Base-by-base conservation (phyloP, 345 rosid genomes). In the Mercurialis annua region DNA sequence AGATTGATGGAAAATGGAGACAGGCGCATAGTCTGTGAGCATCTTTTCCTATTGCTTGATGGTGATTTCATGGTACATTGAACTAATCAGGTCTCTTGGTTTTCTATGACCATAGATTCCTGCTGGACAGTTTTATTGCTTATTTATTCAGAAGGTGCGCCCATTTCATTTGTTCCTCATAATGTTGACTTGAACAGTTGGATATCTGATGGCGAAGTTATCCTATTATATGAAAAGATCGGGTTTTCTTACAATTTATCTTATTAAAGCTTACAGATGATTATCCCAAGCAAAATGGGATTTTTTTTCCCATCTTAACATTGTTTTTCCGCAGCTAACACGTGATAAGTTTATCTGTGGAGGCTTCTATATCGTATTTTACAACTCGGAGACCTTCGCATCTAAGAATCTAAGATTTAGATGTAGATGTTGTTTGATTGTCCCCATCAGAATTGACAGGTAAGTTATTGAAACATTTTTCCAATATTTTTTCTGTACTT, bases 101-200 rank as follows among this genome's bases (percentile, higher is more conserved):
- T 23, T 52, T 53, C 30, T 63, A 17, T 43, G 16, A n/a, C 38
- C 50, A 66, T 42, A 38, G 62, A 53, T 15, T 66, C 51, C 23
- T 57, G 36, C 34, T 56, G 59, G 63, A 42, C 20, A 11, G 27
- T 33, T 16, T 5, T 15, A 18, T 64, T 64, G 42, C 52, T 36
- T 34, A 23, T 20, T 49, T 15, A 18, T 30, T 53, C 10, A 59
- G 43, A 43, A 47, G 26, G 10, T 50, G 58, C 46, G 16, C 44
- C 43, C 52, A 36, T 36, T 36, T 4, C 40, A 36, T 3, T n/a
- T n/a, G 40, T 11, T n/a, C 16, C 18, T 47, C 58, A n/a, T 64
- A 29, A 64, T 29, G 24, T 48, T 49, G 23, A 36, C 31, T 24
- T 1, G 21, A 49, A 53, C 26, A 10, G 17, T 40, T 59, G 59